Evolutionary conservation across 2,329 filamentous ascomycete species (phyloP), one percentile per base, ranked within the genome.

Genomic region (Ciborinia camelliae): DNA sequence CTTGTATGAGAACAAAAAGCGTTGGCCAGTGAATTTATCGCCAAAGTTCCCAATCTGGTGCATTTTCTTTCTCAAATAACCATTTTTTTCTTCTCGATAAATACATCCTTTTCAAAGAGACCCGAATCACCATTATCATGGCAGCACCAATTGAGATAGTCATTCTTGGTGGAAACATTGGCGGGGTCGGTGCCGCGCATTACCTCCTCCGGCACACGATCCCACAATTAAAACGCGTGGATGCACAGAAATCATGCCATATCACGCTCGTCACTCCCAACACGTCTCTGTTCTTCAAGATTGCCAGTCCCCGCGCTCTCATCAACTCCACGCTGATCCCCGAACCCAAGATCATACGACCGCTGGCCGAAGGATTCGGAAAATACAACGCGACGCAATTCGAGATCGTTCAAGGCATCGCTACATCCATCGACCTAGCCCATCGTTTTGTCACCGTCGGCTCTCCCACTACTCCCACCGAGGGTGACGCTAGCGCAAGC

Each of bases 111-210:
- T 10, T 35, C 35, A 35, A 35, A 35, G 35, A 35, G 35, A 35
- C 35, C 35, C 5, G 35, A 35, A 35, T 35, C 35, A 35, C 35
- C n/a, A n/a, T n/a, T 35, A 35, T 35, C 35, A 35, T 35, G 35
- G 35, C 35, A 35, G 35, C 35, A 35, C 35, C 35, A 35, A 35
- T 35, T 28, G 53, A 57, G 32, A 81, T 84, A 64, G 73, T 84
- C 65, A 76, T 85, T 35, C 71, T 85, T 3, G 83, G 83, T 37
- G 81, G 78, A 20, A 83, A 81, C 20, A 83, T 81, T 66, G 81
- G 73, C 18, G 82, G 82, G 41, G 65, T 83, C 4, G 79, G 78
- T 15, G 76, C 74, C 2, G 81, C 82, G 2, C 83, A 85, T 67
- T 81, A 82, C 68, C 73, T 82, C 30, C 78, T 82, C 52, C 79